Evolutionary conservation across 225 moss, liverwort and hornwort genomes (phyloP), one percentile per base, ranked within the genome.

Genomic region (Neckera pumila): DNA sequence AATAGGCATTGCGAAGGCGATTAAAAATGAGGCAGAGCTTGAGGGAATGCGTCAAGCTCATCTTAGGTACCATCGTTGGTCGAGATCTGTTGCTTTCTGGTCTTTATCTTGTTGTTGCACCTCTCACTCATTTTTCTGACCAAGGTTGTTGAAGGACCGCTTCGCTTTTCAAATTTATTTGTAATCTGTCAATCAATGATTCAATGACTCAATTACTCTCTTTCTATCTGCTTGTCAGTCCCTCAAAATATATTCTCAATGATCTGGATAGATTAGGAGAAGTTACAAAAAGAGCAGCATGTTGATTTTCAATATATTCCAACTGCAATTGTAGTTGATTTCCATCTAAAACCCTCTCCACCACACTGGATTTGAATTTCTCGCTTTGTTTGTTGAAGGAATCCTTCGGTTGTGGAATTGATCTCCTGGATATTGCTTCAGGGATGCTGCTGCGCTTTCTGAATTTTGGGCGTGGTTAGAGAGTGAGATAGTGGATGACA

Each of bases 1-100:
- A 77, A 87, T 99, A 40, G 91, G 94, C 82, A 93, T 91, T 86
- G 92, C 95, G 38, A 99, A 99, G 90, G 97, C 99, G 54, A 82
- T 99, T 80, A 99, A 99, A 89, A 99, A 99, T 91, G 92, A 93
- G 75, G 93, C 96, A 38, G 99, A 99, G 91, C 96, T 99, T 40
- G 96, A 99, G 87, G 99, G 99, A 92, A 99, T 99, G 99, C 95
- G 95, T 91, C 97, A 99, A 90, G 99, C 99, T 81, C 99, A 99
- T 92, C 93, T 99, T 25, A 95, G 98, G 98, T 98, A 87, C 62
- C 63, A 85, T 57, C 53, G 30, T 82, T 80, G 47, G 40, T 67
- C 80, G 70, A n/a, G n/a, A 67, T 61, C 56, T 64, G 62, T 76
- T 43, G 76, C 65, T 74, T 62, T 88, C 82, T 79, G 36, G 22